A percentile compares a stretch with the other conserved stretches of the same genome.
These are phyloP conservation scores for Cladophialophora immunda DNA, from an alignment of 2,329 filamentous ascomycete species.

Conservation along the genomic window DNA sequence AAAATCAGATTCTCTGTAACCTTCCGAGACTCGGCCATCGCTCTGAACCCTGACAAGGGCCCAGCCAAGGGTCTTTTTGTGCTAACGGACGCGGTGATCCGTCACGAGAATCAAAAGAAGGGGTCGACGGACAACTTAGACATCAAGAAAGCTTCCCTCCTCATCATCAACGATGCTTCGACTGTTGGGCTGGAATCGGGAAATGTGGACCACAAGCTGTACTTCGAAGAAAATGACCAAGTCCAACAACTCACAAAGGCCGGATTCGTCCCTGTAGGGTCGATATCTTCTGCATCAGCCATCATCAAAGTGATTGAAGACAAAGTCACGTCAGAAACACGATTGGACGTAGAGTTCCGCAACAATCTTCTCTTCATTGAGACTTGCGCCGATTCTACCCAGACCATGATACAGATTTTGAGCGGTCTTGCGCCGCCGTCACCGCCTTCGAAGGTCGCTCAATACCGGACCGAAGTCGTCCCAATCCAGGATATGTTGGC, in stretches of 20 bases:
- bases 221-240: slow-evolving; percentile 52
- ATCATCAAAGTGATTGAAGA: slow-evolving; percentile 68
- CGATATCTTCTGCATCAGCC: slow-evolving; percentile 81
- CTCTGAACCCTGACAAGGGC: slow-evolving; percentile 80
- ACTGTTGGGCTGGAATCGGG: slow-evolving; percentile 48
- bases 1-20: slow-evolving; percentile 66
- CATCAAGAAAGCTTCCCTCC: slow-evolving; percentile 80
- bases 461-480: slow-evolving; percentile 86
- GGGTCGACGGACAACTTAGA: slow-evolving; percentile 71
- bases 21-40: slow-evolving; percentile 81
- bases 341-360: slow-evolving; percentile 79
- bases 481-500: slow-evolving; percentile 88
- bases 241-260: slow-evolving; percentile 62
- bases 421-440: slow-evolving; percentile 84
- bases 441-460: slow-evolving; percentile 80
- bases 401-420: slow-evolving; percentile 82
- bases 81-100: slow-evolving; percentile 78
- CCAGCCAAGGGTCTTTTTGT: slow-evolving; percentile 80
- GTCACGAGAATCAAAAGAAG: slow-evolving; percentile 70
- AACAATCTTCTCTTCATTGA: slow-evolving; percentile 91
- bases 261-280: slow-evolving; percentile 87
- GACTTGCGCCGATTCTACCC: slow-evolving; percentile 95
- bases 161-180: slow-evolving; percentile 79
- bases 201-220: slow-evolving; percentile 44
- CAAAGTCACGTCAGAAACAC: slow-evolving; percentile 67